Percentiles rank a stretch among this genome's conserved stretches.
These are phyloP conservation scores for Byssochlamys sp. DNA, from an alignment of 2,329 filamentous ascomycete species.

Conservation along the genomic window DNA sequence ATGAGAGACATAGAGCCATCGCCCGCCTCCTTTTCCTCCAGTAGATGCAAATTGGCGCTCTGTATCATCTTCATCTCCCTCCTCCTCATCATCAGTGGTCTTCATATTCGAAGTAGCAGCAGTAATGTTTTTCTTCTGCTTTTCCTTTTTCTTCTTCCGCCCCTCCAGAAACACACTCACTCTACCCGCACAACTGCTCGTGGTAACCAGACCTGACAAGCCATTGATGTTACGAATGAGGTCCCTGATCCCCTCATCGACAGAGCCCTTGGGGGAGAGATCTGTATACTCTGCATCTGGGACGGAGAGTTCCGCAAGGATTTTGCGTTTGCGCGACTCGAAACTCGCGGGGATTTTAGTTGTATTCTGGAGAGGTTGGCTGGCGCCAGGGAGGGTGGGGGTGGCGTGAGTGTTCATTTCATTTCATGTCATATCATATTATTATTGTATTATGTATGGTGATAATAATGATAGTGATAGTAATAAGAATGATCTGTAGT, in stretches of 20 bases:
- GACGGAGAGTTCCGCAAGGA: slow-evolving; percentile 59
- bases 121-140: background rate
- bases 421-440: background rate
- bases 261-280: slow-evolving; percentile 75
- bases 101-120: background rate
- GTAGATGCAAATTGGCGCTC: slow-evolving; percentile 45
- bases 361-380: background rate
- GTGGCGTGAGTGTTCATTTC: background rate
- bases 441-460: too few species aligned
- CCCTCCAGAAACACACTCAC: slow-evolving; percentile 85
- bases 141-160: slow-evolving; percentile 33
- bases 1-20: slow-evolving; percentile 84
- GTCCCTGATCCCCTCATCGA: slow-evolving; percentile 68
- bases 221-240: slow-evolving; percentile 71
- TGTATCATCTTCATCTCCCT: slow-evolving; percentile 10
- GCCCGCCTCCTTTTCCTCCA: slow-evolving; percentile 75
- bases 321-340: slow-evolving; percentile 57
- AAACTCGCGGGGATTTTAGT: slow-evolving; percentile 35
- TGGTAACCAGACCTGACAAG: slow-evolving; percentile 69
- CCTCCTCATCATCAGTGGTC: slow-evolving; percentile 1
- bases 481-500: too few species aligned
- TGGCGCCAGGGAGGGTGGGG: background rate
- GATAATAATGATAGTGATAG: too few species aligned
- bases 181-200: slow-evolving; percentile 82
- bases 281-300: slow-evolving; percentile 68